Conservation (phyloP, 768 basidiomycete species). For the Trametes maxima region DNA sequence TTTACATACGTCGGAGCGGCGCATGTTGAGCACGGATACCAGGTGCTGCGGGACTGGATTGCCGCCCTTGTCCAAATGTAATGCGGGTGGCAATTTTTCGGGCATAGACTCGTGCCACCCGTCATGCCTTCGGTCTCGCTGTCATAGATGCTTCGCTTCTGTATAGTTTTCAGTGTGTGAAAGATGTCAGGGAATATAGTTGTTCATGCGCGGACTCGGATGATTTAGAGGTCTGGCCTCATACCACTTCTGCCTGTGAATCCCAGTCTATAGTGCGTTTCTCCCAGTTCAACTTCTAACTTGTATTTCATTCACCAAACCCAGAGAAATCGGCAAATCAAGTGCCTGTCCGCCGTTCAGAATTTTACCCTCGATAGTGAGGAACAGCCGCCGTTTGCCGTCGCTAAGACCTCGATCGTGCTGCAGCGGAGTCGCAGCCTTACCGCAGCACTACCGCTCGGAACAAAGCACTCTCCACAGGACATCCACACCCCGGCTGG, state of each 20-base stretch:
- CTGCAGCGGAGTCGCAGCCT: conserved; percentile 1
- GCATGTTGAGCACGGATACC: background rate
- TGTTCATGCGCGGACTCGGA: too few species aligned
- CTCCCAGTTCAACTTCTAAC: too few species aligned
- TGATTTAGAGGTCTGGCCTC: too few species aligned
- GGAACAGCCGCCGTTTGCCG: background rate
- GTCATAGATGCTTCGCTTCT: too few species aligned
- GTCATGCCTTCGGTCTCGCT: too few species aligned
- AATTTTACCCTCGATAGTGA: background rate
- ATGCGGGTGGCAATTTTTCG: background rate
- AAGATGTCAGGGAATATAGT: too few species aligned
- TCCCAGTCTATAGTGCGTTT: too few species aligned
- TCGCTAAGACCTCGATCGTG: background rate
- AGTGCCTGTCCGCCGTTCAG: background rate
- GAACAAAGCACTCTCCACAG: background rate
- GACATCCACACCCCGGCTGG: background rate
- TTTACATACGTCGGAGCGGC: conserved; percentile 3
- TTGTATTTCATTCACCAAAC: too few species aligned
- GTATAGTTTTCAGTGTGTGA: too few species aligned
- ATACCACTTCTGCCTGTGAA: too few species aligned
- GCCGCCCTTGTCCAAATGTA: background rate
- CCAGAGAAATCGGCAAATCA: too few species aligned
- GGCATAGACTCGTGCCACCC: background rate
- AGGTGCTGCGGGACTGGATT: background rate
- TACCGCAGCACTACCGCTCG: background rate